Percentiles rank a stretch among this genome's conserved stretches.
These are phyloP conservation scores for Xylaria scruposa DNA, from an alignment of 495 filamentous ascomycete species.

Conservation along the genomic window DNA sequence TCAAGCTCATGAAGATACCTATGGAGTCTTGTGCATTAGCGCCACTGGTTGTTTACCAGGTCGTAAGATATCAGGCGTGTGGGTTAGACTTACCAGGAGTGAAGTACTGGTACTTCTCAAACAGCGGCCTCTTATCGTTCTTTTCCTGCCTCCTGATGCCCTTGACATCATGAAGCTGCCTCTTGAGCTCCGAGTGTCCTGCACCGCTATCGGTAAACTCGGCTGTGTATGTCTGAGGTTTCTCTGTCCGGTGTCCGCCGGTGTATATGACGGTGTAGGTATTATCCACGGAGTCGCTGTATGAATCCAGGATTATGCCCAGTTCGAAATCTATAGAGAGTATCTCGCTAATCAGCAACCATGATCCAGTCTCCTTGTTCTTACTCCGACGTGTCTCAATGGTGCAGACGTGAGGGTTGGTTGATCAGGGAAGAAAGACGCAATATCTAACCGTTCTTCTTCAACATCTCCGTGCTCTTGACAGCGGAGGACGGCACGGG, in stretches of 20 bases:
- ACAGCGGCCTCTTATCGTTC: slow-evolving; percentile 60
- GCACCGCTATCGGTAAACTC: slow-evolving; percentile 49
- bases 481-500: slow-evolving; percentile 48
- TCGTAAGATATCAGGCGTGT: too few relatives aligned
- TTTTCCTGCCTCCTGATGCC: slow-evolving; percentile 30
- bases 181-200: slow-evolving; percentile 58
- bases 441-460: slow-evolving; percentile 63
- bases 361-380: not conserved
- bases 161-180: slow-evolving; percentile 36
- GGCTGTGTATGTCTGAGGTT: slow-evolving; percentile 52
- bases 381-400: not conserved
- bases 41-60: not conserved
- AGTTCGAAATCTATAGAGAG: slow-evolving; percentile 47
- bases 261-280: slow-evolving; percentile 57
- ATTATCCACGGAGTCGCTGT: slow-evolving; percentile 35
- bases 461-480: slow-evolving; percentile 59
- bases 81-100: slow-evolving; percentile 59
- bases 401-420: too few relatives aligned
- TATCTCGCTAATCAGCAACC: slow-evolving; percentile 25
- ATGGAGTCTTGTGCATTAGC: not conserved
- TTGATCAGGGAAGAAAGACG: not conserved
- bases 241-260: slow-evolving; percentile 38
- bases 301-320: slow-evolving; percentile 43
- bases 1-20: slow-evolving; percentile 85
- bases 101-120: slow-evolving; percentile 91